Conservation (phyloP, 2,329 filamentous ascomycete genomes). For the Fusarium sp. region DNA sequence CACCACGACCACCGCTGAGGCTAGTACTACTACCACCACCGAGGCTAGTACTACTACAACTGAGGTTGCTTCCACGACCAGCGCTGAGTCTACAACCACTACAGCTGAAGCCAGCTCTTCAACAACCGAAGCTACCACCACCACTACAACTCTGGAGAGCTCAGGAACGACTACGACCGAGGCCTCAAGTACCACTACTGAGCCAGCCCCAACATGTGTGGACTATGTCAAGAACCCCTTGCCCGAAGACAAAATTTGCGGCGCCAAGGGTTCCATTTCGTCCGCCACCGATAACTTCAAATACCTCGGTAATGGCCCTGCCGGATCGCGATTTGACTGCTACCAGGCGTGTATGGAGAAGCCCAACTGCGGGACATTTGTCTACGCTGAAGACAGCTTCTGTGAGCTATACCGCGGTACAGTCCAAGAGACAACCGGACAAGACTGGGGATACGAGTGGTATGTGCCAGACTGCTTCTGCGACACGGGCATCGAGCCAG, state of each 20-base stretch:
- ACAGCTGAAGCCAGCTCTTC: too few relatives aligned
- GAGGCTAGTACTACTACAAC: too few relatives aligned
- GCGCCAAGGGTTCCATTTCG: neutral
- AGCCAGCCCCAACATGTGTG: neutral
- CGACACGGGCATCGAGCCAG: neutral
- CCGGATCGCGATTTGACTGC: neutral
- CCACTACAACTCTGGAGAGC: too few relatives aligned
- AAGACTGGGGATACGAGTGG: rapidly evolving
- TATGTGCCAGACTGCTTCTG: conserved; percentile 16
- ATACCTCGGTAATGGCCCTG: neutral
- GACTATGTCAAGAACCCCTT: neutral
- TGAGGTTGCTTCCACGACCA: neutral
- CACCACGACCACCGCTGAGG: neutral
- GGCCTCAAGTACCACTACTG: neutral
- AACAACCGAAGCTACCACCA: too few relatives aligned
- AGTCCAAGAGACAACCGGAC: neutral
- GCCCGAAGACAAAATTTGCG: neutral
- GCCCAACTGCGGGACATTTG: neutral
- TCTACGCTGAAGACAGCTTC: neutral
- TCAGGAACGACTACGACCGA: neutral
- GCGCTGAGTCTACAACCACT: too few relatives aligned
- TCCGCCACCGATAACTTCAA: neutral
- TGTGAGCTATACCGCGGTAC: neutral
- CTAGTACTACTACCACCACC: neutral
- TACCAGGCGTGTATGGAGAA: neutral